Conservation (phyloP, 257 asterid species). For the Przewalskia tangutica region DNA sequence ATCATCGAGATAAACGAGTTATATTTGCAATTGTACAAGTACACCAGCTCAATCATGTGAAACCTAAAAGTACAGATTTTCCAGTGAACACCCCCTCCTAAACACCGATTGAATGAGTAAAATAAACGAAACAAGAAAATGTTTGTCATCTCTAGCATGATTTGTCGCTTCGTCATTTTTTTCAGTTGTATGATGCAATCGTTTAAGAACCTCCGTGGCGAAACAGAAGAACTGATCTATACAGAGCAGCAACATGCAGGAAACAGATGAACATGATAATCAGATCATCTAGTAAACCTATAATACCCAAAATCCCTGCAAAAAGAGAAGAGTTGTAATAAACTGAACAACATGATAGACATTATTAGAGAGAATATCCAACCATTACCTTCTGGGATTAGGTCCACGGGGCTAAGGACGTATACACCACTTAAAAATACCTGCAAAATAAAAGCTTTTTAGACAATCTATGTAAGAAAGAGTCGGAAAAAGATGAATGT, state of each 20-base stretch:
- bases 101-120: not conserved
- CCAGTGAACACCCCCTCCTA: not conserved
- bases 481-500: not conserved
- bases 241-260: conserved; percentile 87
- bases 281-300: conserved; percentile 80
- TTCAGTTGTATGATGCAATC: not conserved
- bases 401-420: conserved; percentile 39
- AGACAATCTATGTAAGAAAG: not conserved
- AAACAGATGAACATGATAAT: conserved; percentile 62
- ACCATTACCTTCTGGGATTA: conserved; percentile 42
- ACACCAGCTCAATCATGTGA: not conserved
- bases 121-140: not conserved
- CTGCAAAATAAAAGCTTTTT: conserved; percentile 18
- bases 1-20: not conserved
- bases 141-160: not conserved
- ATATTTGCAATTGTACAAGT: not conserved
- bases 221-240: conserved; percentile 67
- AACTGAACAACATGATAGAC: not conserved
- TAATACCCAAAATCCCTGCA: conserved; percentile 54
- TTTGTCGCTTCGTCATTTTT: not conserved
- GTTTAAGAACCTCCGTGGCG: conserved; percentile 66
- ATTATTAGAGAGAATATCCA: conserved; percentile 4
- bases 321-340: not conserved
- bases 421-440: conserved; percentile 24
- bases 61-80: not conserved